phyloP scores from a whole-genome alignment of 805 yeast genomes.

The Pichia rugopelliculosa region DNA sequence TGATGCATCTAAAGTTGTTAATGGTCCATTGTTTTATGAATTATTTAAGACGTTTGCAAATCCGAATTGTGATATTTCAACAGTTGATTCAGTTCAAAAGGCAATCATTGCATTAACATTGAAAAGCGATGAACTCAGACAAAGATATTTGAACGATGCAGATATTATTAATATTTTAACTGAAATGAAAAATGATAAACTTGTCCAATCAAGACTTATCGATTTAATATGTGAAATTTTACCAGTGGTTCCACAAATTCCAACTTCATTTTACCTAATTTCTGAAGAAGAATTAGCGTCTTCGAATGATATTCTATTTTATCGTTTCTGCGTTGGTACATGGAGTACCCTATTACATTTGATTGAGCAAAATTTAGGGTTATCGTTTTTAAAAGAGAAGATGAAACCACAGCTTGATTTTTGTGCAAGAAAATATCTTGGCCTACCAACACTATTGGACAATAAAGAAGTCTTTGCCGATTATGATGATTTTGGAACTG shows the following conservation, averaged over 20 bases:
- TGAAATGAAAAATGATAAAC: constrained; percentile 20
- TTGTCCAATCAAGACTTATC: constrained; percentile 24
- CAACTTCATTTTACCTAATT: constrained; percentile 22
- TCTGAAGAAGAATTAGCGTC: constrained; percentile 16
- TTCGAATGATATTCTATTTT: constrained; percentile 26
- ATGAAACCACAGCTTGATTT: constrained; percentile 18
- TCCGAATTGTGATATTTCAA: constrained; percentile 15
- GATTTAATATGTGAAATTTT: constrained; percentile 25
- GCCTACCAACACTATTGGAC: constrained; percentile 8
- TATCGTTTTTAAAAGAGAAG: constrained; percentile 11
- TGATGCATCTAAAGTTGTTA: constrained; percentile 22
- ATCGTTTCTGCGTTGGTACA: constrained; percentile 24
- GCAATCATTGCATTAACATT: constrained; percentile 17
- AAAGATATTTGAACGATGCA: constrained; percentile 21
- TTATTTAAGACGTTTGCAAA: constrained; percentile 20
- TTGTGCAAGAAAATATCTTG: constrained; percentile 21
- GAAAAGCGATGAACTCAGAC: constrained; percentile 26
- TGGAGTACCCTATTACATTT: constrained; percentile 23
- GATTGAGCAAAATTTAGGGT: background rate
- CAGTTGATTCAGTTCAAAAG: constrained; percentile 19
- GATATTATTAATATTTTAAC: constrained; percentile 19
- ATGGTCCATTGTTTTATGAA: constrained; percentile 7
- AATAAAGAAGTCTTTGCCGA: background rate
- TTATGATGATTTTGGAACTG: constrained; percentile 7
- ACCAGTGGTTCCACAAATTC: constrained; percentile 19